phyloP scores from a whole-genome alignment of 2,329 filamentous ascomycete genomes.

The Neonectria punicea region DNA sequence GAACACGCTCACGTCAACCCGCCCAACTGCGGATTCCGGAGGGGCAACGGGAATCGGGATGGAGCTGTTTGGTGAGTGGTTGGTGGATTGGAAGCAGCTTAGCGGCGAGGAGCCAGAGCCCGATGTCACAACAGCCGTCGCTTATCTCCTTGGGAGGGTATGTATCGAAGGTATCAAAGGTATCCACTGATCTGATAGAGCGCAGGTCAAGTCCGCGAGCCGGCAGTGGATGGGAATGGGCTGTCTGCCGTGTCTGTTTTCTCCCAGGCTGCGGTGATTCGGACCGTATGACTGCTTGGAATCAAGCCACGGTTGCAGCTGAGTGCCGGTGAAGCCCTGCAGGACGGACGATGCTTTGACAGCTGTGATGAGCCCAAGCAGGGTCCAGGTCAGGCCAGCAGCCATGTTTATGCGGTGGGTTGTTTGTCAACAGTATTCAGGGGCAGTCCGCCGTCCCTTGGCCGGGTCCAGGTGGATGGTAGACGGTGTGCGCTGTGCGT shows the following conservation, averaged over 20 bases:
- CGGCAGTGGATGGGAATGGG: slow-evolving; percentile 6
- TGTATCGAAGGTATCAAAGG: too few relatives aligned
- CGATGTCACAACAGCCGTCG: slow-evolving; percentile 17
- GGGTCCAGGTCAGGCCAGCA: slow-evolving; percentile 22
- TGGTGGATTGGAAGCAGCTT: slow-evolving; percentile 18
- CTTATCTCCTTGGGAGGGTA: slow-evolving; percentile 23
- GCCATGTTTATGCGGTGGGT: slow-evolving; percentile 9
- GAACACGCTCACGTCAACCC: slow-evolving; percentile 22
- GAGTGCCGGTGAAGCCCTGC: slow-evolving; percentile 32
- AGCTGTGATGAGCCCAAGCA: slow-evolving; percentile 14
- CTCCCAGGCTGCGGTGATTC: slow-evolving; percentile 28
- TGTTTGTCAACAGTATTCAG: slow-evolving; percentile 4
- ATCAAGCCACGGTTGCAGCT: slow-evolving; percentile 32
- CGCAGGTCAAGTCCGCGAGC: background rate
- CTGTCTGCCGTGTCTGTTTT: slow-evolving; percentile 16
- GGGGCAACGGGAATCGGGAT: slow-evolving; percentile 1
- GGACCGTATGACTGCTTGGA: slow-evolving; percentile 32
- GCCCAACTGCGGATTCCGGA: background rate
- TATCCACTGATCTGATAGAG: slow-evolving; percentile 31
- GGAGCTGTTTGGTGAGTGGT: slow-evolving; percentile 1
- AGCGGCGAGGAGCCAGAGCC: slow-evolving; percentile 28
- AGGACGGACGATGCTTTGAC: slow-evolving; percentile 19
- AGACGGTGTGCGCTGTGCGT: background rate
- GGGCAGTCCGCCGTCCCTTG: slow-evolving; percentile 1
- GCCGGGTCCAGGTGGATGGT: background rate